Base-by-base conservation (phyloP, 495 filamentous ascomycete species). In the Baudoinia panamericana region DNA sequence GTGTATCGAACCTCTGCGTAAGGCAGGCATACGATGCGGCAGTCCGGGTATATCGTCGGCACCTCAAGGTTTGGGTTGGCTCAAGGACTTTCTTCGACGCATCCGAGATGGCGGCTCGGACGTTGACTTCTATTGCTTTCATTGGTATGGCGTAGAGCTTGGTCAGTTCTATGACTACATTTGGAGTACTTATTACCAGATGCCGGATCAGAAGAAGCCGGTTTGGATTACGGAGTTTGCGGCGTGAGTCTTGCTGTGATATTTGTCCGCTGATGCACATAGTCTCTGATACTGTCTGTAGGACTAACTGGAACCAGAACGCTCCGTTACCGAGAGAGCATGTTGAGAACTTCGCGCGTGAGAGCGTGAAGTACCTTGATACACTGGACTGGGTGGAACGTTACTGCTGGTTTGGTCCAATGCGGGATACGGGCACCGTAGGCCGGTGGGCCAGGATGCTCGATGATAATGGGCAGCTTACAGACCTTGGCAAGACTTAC, bases 91-190 rank as follows among this genome's bases (percentile, higher is more conserved):
- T 17, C 20, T 51, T 1, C 23, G 22, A 12, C 2, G 16, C 18
- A 46, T 51, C 25, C 22, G 31, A 7, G 21, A 27, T 2, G 43
- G 32, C 3, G 48, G 48, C 1, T 35, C 32, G 4, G 48, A 51
- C 19, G 36, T 46, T 2, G 48, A 51, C 29, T 51, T 51, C 23
- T 51, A 46, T 16, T 36, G 30, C 21, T 43, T 51, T 10, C 48
- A 51, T 24, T 51, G 48, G 48, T 51, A 51, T 29, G 48, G 48
- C 17, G 42, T 41, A n/a, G 38, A 39, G 43, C 15, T 51, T 1
- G 48, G 48, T 6, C 43, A 46, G 39, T 51, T 51, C 23, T 51
- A 46, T 20, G 48, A 51, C 25, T 51, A 51, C 17, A 36, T 51
- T 19, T 51, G 48, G 48, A 30, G 21, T 3, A 43, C 48, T 35